Evolutionary conservation across 345 rosid genomes (phyloP), one percentile per base, ranked within the genome.

Genomic region (Bruguiera sexangula): DNA sequence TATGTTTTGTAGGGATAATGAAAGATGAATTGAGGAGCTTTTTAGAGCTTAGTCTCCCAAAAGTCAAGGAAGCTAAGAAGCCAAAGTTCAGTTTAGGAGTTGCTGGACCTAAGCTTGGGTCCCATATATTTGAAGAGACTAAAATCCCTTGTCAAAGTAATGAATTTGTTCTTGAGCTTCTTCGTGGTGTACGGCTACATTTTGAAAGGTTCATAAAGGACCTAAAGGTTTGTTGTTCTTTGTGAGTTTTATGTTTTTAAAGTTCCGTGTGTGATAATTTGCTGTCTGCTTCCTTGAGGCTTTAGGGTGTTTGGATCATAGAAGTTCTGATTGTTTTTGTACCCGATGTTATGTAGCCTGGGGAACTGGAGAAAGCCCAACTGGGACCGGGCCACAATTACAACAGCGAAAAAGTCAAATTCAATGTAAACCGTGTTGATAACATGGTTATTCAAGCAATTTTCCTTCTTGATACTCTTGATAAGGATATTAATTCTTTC

Each of bases 391-490:
- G 88, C 3, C 98, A 95, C 78, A 95, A 94, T 71, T 95, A 92
- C 82, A 95, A 94, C 76, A 84, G 99, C 77, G 98, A 96, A 8
- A 92, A 95, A 70, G 97, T 95, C 72, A 95, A 92, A 81, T 95
- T 95, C 83, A 92, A 95, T 72, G 96, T 92, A 39, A 88, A 95
- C 82, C 76, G 91, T 15, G 92, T 88, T 26, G 97, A 95, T 71
- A 92, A 92, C 68, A 92, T 95, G 96, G 93, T 95, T 73, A 95
- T 92, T 63, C 98, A 95, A 66, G 97, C 98, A 46, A 95, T 90
- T 51, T 92, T 90, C 75, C 86, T 92, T 70, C 86, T 95, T 6
- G 98, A 95, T 69, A 83, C 87, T 10, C 91, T 95, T 67, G 99
- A 92, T 71, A 95, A 92, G 73, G 99, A 95, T 78, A 60, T 95